Conservation (phyloP, 805 yeast genomes). For the Candida fluviatilis region DNA sequence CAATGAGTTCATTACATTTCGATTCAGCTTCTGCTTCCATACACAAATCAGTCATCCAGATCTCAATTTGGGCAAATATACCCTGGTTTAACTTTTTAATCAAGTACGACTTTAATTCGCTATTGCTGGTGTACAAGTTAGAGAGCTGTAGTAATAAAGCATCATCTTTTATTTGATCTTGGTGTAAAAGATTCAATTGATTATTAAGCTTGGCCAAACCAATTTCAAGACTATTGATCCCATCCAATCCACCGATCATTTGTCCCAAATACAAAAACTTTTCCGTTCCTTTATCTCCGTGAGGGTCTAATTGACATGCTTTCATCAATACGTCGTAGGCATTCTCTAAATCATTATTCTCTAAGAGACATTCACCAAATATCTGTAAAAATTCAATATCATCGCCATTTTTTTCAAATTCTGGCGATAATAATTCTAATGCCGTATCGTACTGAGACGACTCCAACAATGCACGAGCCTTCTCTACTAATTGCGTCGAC, state of each 20-base stretch:
- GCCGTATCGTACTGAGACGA: conserved; percentile 53
- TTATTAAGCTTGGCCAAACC: conserved; percentile 52
- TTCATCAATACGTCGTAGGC: conserved; percentile 62
- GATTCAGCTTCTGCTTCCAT: conserved; percentile 88
- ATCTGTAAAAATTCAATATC: conserved; percentile 48
- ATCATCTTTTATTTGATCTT: conserved; percentile 18
- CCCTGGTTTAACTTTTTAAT: conserved; percentile 69
- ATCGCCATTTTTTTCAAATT: conserved; percentile 25
- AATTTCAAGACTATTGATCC: conserved; percentile 54
- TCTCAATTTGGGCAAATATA: conserved; percentile 80
- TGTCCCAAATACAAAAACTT: conserved; percentile 91
- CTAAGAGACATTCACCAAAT: conserved; percentile 76
- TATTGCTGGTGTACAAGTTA: conserved; percentile 18
- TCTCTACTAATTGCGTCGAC: conserved; percentile 11
- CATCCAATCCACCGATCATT: conserved; percentile 77
- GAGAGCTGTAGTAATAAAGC: conserved; percentile 21
- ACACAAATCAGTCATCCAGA: conserved; percentile 97
- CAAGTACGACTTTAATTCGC: conserved; percentile 27
- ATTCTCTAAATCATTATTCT: conserved; percentile 70
- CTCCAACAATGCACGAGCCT: conserved; percentile 43
- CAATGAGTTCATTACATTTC: conserved; percentile 69
- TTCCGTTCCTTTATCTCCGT: conserved; percentile 64
- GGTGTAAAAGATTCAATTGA: conserved; percentile 33
- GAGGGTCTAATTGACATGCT: conserved; percentile 67
- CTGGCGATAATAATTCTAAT: conserved; percentile 42